These are phyloP conservation scores for Blastobotrys terrestris DNA, from an alignment of 805 yeast genomes.

Conservation along the genomic window DNA sequence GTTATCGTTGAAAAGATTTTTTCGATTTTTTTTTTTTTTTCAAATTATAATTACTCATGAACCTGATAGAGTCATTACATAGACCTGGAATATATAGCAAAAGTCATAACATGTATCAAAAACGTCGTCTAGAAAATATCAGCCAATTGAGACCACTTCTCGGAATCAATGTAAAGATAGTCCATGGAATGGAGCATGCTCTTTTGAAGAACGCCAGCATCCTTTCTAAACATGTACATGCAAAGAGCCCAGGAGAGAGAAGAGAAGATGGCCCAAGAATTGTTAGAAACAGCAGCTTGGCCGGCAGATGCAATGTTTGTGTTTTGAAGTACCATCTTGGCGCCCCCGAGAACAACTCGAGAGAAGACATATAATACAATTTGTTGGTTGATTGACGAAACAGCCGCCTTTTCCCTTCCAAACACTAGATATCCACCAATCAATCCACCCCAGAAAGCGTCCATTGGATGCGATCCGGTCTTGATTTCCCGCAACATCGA, in stretches of 20 bases:
- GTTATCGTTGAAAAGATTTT: too few relatives aligned
- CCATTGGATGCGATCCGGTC: slow-evolving; percentile 14
- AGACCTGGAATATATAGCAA: too few relatives aligned
- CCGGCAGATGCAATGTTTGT: slow-evolving; percentile 9
- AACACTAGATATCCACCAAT: slow-evolving; percentile 38
- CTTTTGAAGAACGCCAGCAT: slow-evolving; percentile 56
- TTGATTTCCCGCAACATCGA: slow-evolving; percentile 14
- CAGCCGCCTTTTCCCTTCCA: slow-evolving; percentile 29
- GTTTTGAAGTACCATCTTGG: slow-evolving; percentile 40
- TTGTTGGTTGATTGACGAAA: slow-evolving; percentile 55
- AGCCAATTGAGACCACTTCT: slow-evolving; percentile 36
- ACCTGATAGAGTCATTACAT: too few relatives aligned
- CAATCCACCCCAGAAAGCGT: slow-evolving; percentile 33
- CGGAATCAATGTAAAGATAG: slow-evolving; percentile 59
- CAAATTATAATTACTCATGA: too few relatives aligned
- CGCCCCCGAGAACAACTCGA: slow-evolving; percentile 57
- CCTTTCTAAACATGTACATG: slow-evolving; percentile 61
- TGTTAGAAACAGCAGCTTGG: slow-evolving; percentile 23
- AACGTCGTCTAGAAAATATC: slow-evolving; percentile 24
- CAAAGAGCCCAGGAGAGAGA: slow-evolving; percentile 66
- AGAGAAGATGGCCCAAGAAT: slow-evolving; percentile 55
- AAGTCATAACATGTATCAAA: too few relatives aligned
- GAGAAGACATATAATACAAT: slow-evolving; percentile 69
- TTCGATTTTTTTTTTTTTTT: too few relatives aligned
- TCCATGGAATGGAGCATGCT: slow-evolving; percentile 64